Percentiles rank a stretch among this genome's conserved stretches.
These are phyloP conservation scores for Xylariales sp. DNA, from an alignment of 2,329 filamentous ascomycete genomes.

Conservation along the genomic window DNA sequence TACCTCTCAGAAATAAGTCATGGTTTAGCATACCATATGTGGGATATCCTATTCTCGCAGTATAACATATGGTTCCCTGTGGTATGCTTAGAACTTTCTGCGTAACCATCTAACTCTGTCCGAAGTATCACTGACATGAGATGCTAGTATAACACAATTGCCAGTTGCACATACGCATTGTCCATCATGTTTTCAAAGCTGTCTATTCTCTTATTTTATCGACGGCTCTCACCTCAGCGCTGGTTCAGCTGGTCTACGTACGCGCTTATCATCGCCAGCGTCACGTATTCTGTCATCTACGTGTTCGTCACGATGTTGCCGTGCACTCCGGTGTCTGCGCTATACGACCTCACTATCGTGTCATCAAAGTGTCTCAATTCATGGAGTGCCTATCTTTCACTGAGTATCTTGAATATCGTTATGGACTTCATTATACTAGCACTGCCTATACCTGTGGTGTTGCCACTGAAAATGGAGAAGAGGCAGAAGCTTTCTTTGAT, in stretches of 20 bases:
- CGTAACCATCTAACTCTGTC: neutral
- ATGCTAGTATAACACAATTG: conserved; percentile 3
- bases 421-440: conserved; percentile 4
- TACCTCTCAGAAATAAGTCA: conserved; percentile 1
- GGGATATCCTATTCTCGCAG: conserved; percentile 3
- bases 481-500: conserved; percentile 3
- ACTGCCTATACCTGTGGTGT: conserved; percentile 4
- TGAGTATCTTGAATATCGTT: conserved; percentile 5
- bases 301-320: conserved; percentile 2
- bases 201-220: conserved; percentile 8
- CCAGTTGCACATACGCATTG: conserved; percentile 2
- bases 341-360: conserved; percentile 4
- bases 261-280: neutral
- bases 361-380: conserved; percentile 2
- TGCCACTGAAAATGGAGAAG: conserved; percentile 2
- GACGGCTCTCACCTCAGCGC: conserved; percentile 3
- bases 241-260: conserved; percentile 5
- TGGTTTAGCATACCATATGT: conserved; percentile 6
- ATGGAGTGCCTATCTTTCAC: neutral
- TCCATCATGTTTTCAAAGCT: conserved; percentile 6
- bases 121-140: no score
- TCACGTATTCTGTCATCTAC: conserved; percentile 1
- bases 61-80: conserved; percentile 6
- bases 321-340: conserved; percentile 1
- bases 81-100: neutral